Conservation (phyloP, 495 filamentous ascomycete species). For the Trypethelium eluteriae region DNA sequence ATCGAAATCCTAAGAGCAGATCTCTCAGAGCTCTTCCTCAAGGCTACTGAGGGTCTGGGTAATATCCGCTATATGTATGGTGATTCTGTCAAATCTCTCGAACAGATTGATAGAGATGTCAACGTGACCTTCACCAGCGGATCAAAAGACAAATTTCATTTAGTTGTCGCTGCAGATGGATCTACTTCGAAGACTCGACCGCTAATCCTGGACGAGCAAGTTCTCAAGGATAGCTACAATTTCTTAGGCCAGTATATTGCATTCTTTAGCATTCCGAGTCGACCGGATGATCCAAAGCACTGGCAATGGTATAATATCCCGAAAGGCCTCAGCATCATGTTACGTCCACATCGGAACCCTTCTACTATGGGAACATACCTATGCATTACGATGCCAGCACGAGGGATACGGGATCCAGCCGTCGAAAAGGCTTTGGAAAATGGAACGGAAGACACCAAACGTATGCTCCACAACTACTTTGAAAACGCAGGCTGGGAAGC, state of each 20-base stretch:
- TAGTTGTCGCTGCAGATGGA: conserved; percentile 30
- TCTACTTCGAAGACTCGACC: conserved; percentile 20
- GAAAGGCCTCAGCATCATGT: conserved; percentile 13
- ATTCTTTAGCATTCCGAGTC: conserved; percentile 28
- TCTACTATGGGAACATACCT: conserved; percentile 8
- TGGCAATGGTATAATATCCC: conserved; percentile 21
- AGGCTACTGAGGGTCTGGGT: conserved; percentile 16
- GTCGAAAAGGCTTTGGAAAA: conserved; percentile 14
- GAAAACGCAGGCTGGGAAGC: conserved; percentile 23
- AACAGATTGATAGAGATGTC: conserved; percentile 19
- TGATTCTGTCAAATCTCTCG: conserved; percentile 21
- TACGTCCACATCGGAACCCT: conserved; percentile 19
- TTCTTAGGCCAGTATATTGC: conserved; percentile 24
- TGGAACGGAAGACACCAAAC: conserved; percentile 15
- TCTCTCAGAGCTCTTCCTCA: conserved; percentile 23
- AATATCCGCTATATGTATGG: conserved; percentile 22
- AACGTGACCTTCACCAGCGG: conserved; percentile 22
- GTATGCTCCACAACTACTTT: conserved; percentile 19
- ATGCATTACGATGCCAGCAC: conserved; percentile 11
- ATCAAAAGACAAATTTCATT: conserved; percentile 22
- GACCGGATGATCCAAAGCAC: conserved; percentile 5
- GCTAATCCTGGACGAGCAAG: conserved; percentile 21
- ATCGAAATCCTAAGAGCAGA: conserved; percentile 29
- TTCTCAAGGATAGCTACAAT: conserved; percentile 15
- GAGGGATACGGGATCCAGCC: conserved; percentile 8